These are phyloP conservation scores for Trichoderma guizhouense DNA, from an alignment of 2,329 filamentous ascomycete genomes.

Conservation along the genomic window DNA sequence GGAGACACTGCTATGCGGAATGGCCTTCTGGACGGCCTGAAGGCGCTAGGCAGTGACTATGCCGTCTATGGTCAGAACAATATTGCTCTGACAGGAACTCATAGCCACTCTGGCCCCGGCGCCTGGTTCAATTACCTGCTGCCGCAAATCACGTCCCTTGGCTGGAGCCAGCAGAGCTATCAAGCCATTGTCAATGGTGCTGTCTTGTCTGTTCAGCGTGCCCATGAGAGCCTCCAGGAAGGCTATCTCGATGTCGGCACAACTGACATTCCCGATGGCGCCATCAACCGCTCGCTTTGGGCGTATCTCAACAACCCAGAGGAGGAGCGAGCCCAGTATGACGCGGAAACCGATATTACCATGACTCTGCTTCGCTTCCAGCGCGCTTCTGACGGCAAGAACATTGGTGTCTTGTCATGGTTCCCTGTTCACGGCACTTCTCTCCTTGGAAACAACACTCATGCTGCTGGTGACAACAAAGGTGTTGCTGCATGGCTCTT, in stretches of 20 bases:
- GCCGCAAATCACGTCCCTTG: conserved; percentile 83
- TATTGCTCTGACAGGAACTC: conserved; percentile 85
- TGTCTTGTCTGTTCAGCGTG: conserved; percentile 74
- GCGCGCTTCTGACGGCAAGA: conserved; percentile 69
- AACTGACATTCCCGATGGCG: conserved; percentile 68
- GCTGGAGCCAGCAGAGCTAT: conserved; percentile 84
- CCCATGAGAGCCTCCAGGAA: conserved; percentile 57
- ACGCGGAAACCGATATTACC: conserved; percentile 48
- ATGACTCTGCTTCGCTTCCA: conserved; percentile 79
- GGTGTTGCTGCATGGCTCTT: conserved; percentile 85
- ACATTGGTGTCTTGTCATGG: conserved; percentile 81
- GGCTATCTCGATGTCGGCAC: conserved; percentile 70
- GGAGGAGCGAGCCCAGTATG: conserved; percentile 68
- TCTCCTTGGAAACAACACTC: conserved; percentile 84
- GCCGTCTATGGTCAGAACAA: conserved; percentile 74
- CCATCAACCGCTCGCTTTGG: conserved; percentile 85
- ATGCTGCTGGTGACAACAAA: conserved; percentile 94
- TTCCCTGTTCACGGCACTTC: conserved; percentile 91
- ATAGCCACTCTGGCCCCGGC: conserved; percentile 87
- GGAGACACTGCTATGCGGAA: conserved; percentile 86
- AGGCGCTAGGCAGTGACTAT: conserved; percentile 67
- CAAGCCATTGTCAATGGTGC: conserved; percentile 85
- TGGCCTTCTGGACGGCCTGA: conserved; percentile 77
- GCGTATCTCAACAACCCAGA: conserved; percentile 84
- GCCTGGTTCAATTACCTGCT: conserved; percentile 94